Percentiles rank a stretch among this genome's conserved stretches.
phyloP scores from a whole-genome alignment of 1,139 yeast genomes.

The Blastobotrys illinoisensis region DNA sequence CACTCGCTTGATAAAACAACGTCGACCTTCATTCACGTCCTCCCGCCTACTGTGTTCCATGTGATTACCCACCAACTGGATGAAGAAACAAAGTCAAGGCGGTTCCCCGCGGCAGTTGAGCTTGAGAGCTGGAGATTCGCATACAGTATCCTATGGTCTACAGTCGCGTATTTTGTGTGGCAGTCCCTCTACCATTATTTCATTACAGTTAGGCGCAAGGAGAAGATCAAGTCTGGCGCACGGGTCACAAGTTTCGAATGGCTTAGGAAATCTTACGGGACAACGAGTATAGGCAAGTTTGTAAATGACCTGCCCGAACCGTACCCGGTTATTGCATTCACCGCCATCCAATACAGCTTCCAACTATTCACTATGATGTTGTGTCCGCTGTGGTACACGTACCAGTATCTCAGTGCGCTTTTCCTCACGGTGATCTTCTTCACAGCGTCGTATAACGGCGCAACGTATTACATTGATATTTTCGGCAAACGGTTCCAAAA shows the following conservation, averaged over 20 bases:
- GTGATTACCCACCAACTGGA: constrained; percentile 81
- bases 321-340: constrained; percentile 79
- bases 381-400: constrained; percentile 80
- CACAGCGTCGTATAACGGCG: constrained; percentile 86
- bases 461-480: constrained; percentile 86
- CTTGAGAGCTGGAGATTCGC: constrained; percentile 65
- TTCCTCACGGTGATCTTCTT: constrained; percentile 69
- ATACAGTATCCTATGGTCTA: constrained; percentile 70
- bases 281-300: constrained; percentile 62
- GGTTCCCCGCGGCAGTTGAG: constrained; percentile 79
- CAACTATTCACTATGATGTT: constrained; percentile 85
- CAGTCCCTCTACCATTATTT: constrained; percentile 86
- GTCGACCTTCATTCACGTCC: constrained; percentile 80
- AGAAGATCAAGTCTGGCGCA: constrained; percentile 71
- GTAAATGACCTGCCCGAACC: constrained; percentile 81
- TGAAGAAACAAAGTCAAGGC: constrained; percentile 43
- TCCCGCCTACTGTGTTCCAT: constrained; percentile 87
- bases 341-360: constrained; percentile 78
- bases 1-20: constrained; percentile 95
- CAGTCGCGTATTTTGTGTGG: constrained; percentile 87
- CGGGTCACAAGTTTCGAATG: constrained; percentile 84
- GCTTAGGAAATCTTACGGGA: constrained; percentile 64
- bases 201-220: constrained; percentile 73
- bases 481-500: constrained; percentile 79
- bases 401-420: constrained; percentile 58